phyloP scores from a whole-genome alignment of 2,329 filamentous ascomycete genomes.

The Penicillium thymicola region DNA sequence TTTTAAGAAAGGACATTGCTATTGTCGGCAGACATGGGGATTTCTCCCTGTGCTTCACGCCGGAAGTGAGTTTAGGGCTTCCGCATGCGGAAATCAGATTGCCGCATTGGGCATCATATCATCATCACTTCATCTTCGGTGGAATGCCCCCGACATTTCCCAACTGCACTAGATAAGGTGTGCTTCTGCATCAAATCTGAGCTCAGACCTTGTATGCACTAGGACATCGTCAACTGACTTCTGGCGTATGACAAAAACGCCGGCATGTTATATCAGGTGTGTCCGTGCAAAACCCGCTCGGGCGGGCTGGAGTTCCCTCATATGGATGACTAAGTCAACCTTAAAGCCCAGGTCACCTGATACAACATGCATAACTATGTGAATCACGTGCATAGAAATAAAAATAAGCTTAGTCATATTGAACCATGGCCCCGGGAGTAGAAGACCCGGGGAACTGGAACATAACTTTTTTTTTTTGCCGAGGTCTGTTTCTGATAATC shows the following conservation, averaged over 20 bases:
- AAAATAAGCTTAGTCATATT: background rate
- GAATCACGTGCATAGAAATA: background rate
- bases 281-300: background rate
- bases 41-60: conserved; percentile 7
- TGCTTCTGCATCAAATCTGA: background rate
- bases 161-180: background rate
- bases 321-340: background rate
- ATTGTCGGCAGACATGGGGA: conserved; percentile 7
- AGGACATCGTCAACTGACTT: conserved; percentile 24
- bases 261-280: background rate
- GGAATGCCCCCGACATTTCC: conserved; percentile 4
- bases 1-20: conserved; percentile 1
- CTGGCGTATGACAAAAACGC: conserved; percentile 3
- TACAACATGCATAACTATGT: background rate
- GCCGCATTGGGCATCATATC: conserved; percentile 26
- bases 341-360: background rate
- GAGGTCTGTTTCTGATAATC: conserved; percentile 16
- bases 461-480: conserved; percentile 9
- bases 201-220: conserved; percentile 1
- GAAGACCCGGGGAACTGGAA: background rate
- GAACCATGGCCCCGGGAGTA: background rate
- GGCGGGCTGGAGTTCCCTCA: background rate
- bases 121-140: conserved; percentile 19
- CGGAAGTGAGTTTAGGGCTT: conserved; percentile 15
- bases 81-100: conserved; percentile 29